Conservation (phyloP, 306 rosid genomes). For the Amphicarpaea edgeworthii region DNA sequence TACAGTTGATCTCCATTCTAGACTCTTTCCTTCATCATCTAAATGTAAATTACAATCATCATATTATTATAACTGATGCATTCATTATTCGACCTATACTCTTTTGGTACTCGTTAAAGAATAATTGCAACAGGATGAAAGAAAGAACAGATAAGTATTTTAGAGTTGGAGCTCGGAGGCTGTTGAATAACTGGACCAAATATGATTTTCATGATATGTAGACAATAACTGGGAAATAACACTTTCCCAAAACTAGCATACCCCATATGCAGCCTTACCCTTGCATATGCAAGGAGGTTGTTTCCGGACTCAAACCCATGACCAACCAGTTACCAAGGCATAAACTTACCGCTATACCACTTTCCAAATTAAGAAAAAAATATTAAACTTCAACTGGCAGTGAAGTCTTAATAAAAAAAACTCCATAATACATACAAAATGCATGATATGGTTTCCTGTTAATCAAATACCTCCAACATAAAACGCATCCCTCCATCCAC, state of each 20-base stretch:
- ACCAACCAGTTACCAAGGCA: too few relatives aligned
- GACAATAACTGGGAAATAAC: constrained; percentile 23
- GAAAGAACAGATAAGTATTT: not conserved
- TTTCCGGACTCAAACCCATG: too few relatives aligned
- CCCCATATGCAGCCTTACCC: too few relatives aligned
- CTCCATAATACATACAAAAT: constrained; percentile 25
- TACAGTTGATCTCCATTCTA: constrained; percentile 18
- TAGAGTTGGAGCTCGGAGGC: constrained; percentile 22
- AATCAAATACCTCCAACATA: constrained; percentile 79
- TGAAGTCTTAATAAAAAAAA: constrained; percentile 2
- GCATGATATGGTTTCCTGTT: constrained; percentile 27
- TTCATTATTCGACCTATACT: constrained; percentile 23
- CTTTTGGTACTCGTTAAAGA: not conserved
- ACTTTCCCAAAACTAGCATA: too few relatives aligned
- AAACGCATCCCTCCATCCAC: constrained; percentile 97
- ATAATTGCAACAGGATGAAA: constrained; percentile 23
- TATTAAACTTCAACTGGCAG: constrained; percentile 11
- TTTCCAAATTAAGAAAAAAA: constrained; percentile 3
- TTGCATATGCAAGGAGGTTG: too few relatives aligned
- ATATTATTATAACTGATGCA: constrained; percentile 30
- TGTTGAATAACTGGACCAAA: constrained; percentile 29
- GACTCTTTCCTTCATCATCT: constrained; percentile 30
- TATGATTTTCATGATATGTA: constrained; percentile 1
- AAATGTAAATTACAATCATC: constrained; percentile 29
- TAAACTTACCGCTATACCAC: too few relatives aligned